Evolutionary conservation across 306 rosid genomes (phyloP).

Genomic region (Castanea mollissima): DNA sequence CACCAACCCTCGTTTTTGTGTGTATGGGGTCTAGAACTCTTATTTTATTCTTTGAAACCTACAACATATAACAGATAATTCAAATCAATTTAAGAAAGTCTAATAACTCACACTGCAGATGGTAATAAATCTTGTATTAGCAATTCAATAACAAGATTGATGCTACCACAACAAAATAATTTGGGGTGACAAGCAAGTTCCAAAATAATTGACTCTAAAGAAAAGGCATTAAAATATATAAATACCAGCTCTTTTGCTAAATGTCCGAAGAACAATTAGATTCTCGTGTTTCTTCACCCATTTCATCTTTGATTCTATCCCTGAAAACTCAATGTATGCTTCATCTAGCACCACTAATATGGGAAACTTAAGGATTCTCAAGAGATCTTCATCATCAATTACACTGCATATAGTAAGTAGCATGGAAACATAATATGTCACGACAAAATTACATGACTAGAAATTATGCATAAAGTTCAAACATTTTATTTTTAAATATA

Average conservation of each 20-base stretch:
- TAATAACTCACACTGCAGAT: neutral
- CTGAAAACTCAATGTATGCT: slow-evolving; percentile 91
- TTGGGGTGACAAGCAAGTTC: neutral
- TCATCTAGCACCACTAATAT: slow-evolving; percentile 90
- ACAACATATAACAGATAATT: neutral
- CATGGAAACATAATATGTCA: slow-evolving; percentile 14
- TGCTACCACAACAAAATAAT: neutral
- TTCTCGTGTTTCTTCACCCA: slow-evolving; percentile 96
- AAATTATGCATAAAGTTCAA: slow-evolving; percentile 13
- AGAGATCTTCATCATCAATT: slow-evolving; percentile 71
- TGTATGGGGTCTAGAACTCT: too few relatives aligned
- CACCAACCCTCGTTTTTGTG: too few relatives aligned
- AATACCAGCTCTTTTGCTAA: slow-evolving; percentile 97
- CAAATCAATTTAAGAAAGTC: neutral
- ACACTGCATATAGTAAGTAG: slow-evolving; percentile 48
- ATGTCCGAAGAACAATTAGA: slow-evolving; percentile 88
- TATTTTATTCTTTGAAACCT: neutral
- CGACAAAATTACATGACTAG: neutral
- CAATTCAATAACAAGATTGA: neutral
- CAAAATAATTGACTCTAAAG: neutral
- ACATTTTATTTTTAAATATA: neutral
- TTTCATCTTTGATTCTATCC: slow-evolving; percentile 60
- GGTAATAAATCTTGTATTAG: neutral
- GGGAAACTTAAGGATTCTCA: slow-evolving; percentile 87
- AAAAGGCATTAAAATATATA: neutral